Base-by-base conservation (phyloP, 108 stramenopile species). In the Epithemia pelagica region DNA sequence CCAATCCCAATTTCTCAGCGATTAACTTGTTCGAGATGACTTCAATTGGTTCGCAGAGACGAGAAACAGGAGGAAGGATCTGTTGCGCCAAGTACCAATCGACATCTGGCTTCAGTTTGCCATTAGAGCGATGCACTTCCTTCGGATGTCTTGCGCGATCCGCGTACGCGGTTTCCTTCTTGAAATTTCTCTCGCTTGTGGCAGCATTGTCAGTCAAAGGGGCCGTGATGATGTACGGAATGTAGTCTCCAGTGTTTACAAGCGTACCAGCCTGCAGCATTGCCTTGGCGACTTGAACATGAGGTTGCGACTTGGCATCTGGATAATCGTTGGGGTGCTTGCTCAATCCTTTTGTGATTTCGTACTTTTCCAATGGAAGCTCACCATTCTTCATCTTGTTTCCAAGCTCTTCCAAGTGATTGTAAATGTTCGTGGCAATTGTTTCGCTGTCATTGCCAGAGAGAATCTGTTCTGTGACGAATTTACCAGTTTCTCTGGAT, bases 321-420 rank as follows among this genome's bases (percentile, higher is more conserved):
- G 98, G 98, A 71, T 99, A 99, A 64, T 99, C 97, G 64, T 95
- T 94, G 53, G 97, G 96, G 57, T 91, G 94, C 78, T 99, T 99
- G 90, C 95, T 98, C 53, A 99, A 77, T 25, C 99, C 98, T 76
- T 97, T 98, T 28, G 99, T 99, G 65, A 99, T 97, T 5, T 96
- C 83, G 74, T 92, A 99, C 82, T 96, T 89, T 30, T 87, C 88
- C 53, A 98, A 71, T 24, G 84, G 80, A 25, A 98, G 73, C 60
- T 92, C 78, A 31, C 89, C 91, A 1, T 61, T 78, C 33, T 97
- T 76, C 95, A 98, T 95, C 69, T 82, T 74, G 46, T 71, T 53
- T 30, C 95, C 97, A 10, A 99, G 71, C n/a, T 82, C 79, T 71
- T 94, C 91, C 24, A 99, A 82, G 68, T 95, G 90, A 22, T 82